Evolutionary conservation across 495 filamentous ascomycete genomes (phyloP).

Genomic region (Xylaria palmicola): DNA sequence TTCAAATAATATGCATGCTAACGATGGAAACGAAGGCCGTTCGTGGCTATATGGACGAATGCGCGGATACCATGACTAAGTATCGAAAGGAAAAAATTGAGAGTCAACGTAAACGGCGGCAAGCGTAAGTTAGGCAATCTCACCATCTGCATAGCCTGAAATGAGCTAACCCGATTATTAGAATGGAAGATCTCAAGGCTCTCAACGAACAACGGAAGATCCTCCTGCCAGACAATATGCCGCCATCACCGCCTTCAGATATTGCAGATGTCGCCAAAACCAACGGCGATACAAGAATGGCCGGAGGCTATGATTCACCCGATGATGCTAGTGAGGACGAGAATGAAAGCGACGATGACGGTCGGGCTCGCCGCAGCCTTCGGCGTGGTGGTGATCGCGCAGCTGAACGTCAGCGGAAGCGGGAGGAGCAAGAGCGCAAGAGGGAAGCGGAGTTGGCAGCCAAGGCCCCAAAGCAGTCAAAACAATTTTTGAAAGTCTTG

Average conservation of each 20-base stretch:
- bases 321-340: constrained; percentile 62
- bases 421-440: constrained; percentile 78
- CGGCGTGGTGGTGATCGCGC: constrained; percentile 76
- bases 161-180: constrained; percentile 36
- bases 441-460: constrained; percentile 77
- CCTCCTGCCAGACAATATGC: constrained; percentile 71
- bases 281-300: constrained; percentile 60
- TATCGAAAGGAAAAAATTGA: constrained; percentile 95
- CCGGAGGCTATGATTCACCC: constrained; percentile 59
- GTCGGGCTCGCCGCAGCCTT: constrained; percentile 62
- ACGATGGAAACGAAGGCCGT: constrained; percentile 83
- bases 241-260: constrained; percentile 63
- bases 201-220: constrained; percentile 87
- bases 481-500: constrained; percentile 79
- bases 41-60: constrained; percentile 84
- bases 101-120: constrained; percentile 78
- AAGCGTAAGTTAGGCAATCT: constrained; percentile 62
- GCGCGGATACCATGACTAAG: constrained; percentile 86
- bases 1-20: constrained; percentile 86
- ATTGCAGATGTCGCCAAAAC: constrained; percentile 39
- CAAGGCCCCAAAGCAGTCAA: constrained; percentile 79
- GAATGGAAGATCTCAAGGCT: constrained; percentile 76
- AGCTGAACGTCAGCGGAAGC: constrained; percentile 79
- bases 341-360: constrained; percentile 64
- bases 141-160: constrained; percentile 5